A percentile compares a stretch with the other conserved stretches of the same genome.
Evolutionary conservation across 345 rosid genomes (phyloP).

Genomic region (Aquilaria sinensis): DNA sequence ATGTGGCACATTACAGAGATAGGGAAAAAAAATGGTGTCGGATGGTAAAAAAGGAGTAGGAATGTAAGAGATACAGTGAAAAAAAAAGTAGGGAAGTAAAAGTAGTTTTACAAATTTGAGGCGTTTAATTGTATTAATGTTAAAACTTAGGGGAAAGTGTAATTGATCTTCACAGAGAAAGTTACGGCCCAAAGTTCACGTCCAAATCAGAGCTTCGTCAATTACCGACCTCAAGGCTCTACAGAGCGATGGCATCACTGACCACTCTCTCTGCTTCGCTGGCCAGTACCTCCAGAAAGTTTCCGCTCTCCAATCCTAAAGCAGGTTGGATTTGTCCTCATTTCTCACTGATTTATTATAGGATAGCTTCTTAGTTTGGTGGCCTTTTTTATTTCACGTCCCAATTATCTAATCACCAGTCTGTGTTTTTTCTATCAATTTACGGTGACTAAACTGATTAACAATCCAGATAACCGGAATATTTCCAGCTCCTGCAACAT

Average conservation of each 20-base stretch:
- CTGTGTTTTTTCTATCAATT: neutral
- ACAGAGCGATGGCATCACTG: conserved; percentile 7
- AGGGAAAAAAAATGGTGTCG: no score
- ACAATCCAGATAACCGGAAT: conserved; percentile 24
- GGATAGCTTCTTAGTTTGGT: neutral
- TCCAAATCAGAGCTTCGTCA: neutral
- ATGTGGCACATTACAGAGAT: no score
- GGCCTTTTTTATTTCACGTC: neutral
- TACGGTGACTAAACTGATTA: neutral
- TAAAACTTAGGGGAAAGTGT: no score
- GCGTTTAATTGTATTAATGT: no score
- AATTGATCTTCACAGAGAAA: no score
- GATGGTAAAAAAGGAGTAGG: no score
- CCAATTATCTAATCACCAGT: neutral
- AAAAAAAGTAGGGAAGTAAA: no score
- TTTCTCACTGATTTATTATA: neutral
- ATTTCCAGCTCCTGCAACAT: conserved; percentile 17
- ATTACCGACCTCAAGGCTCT: neutral
- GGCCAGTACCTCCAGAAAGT: conserved; percentile 9
- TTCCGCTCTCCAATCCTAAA: conserved; percentile 6
- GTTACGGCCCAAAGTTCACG: neutral
- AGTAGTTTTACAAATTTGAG: no score
- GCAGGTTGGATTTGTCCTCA: conserved; percentile 8
- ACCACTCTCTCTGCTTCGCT: conserved; percentile 2
- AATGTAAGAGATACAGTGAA: no score